Evolutionary conservation across 2,329 filamentous ascomycete genomes (phyloP), one percentile per base, ranked within the genome.

Genomic region (Colletotrichum sp.): DNA sequence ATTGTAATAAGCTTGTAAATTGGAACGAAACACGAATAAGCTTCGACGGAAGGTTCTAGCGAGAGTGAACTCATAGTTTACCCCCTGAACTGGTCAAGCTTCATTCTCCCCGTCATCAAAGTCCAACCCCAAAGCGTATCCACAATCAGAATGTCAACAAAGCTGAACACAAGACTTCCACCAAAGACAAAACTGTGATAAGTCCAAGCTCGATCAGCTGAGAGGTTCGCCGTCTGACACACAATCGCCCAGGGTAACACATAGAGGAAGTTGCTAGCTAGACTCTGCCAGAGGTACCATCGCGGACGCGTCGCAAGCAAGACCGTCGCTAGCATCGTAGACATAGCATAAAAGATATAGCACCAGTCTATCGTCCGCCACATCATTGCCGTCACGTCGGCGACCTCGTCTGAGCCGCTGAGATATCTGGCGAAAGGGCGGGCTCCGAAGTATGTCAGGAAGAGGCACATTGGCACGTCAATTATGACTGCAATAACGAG

Each of bases 171-270:
- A 60, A 94, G 83, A 77, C 91, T 92, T 0, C 93, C 93, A 0
- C 93, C 93, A 84, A 95, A 94, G 0, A 94, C 90, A 30, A 93
- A 81, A 0, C 89, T 87, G 78, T 94, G 91, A 80, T 93, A 94
- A 0, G 87, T 92, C 93, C 93, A 95, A 1, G 93, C 92, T 79
- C 92, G 89, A 0, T 83, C 82, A 5, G 85, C 81, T 8, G 88
- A 86, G 61, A 93, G 83, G 3, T 83, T 71, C n/a, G 83, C 83
- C 6, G 84, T 86, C 67, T 88, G 90, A 75, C 90, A 92, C 0
- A 89, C 92, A 55, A 95, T 90, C 0, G 93, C 93, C 93, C 93
- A 95, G 0, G 93, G 93, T 4, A 95, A 83, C 0, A 95, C 92
- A 80, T 93, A 95, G 0, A 93, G 81, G 0, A 95, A 64, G 79